Percentiles rank a stretch among this genome's conserved stretches.
These are phyloP conservation scores for Geopyxis carbonaria DNA, from an alignment of 495 filamentous ascomycete genomes.

Conservation along the genomic window DNA sequence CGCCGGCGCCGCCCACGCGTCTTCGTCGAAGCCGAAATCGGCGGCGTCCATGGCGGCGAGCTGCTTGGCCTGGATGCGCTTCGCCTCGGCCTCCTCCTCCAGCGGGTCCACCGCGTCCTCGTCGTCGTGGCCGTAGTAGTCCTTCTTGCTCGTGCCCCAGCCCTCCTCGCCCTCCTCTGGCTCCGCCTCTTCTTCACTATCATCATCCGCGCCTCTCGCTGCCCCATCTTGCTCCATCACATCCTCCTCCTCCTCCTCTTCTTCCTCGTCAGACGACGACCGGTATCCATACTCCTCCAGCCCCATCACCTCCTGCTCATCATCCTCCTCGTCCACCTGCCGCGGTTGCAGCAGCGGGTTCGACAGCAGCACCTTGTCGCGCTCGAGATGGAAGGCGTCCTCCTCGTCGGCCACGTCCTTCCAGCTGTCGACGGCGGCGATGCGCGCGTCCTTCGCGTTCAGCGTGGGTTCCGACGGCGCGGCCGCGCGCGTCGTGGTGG, in stretches of 20 bases:
- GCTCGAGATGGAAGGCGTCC: constrained; percentile 72
- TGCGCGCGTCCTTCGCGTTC: constrained; percentile 36
- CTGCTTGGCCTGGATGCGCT: constrained; percentile 74
- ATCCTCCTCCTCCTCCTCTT: constrained; percentile 28
- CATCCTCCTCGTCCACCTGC: constrained; percentile 7
- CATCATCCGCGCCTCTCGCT: constrained; percentile 11
- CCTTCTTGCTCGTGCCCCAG: constrained; percentile 66
- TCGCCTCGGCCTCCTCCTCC: constrained; percentile 81
- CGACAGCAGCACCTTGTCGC: constrained; percentile 71
- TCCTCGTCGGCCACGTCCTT: constrained; percentile 79
- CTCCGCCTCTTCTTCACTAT: constrained; percentile 26
- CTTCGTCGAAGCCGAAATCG: constrained; percentile 83
- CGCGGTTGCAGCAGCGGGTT: constrained; percentile 21
- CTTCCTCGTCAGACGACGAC: constrained; percentile 3
- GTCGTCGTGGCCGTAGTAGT: constrained; percentile 89
- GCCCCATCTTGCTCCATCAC: constrained; percentile 30
- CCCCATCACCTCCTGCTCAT: constrained; percentile 36
- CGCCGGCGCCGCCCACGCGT: constrained; percentile 49
- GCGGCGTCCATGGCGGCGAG: constrained; percentile 67
- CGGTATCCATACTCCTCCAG: constrained; percentile 38
- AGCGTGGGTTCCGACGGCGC: constrained; percentile 32
- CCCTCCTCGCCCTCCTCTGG: constrained; percentile 59
- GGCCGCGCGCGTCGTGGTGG: constrained; percentile 8
- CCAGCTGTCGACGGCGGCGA: constrained; percentile 47
- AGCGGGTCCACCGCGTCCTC: constrained; percentile 75